Evolutionary conservation across 768 basidiomycete species (phyloP), one percentile per base, ranked within the genome.

Genomic region (Rhizopogon vulgaris): DNA sequence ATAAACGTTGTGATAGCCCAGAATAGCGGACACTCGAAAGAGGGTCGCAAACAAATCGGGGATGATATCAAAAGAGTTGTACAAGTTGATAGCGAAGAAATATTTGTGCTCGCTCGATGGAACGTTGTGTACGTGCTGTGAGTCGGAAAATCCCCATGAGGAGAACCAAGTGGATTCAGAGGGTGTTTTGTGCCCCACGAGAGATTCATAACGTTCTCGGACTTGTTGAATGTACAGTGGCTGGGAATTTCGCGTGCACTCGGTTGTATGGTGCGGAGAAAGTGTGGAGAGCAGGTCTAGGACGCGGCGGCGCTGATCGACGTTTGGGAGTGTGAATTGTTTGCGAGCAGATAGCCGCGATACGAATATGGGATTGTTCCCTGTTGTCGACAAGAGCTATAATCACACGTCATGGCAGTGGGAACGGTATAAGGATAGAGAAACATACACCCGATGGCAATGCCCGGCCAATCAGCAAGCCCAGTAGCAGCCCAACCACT

Each of bases 31-130:
- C 37, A 94, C 85, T 52, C 94, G 84, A 77, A 99, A 99, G 60
- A 99, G 85, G 18, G 94, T 94, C 30, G 93, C 85, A 68, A 98
- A 97, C 34, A 98, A 79, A 71, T 99, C 96, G 15, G 96, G 94
- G 58, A 98, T 94, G 67, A 98, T 74, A 71, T 96, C 94, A 81
- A 98, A 99, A 11, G 94, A 97, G 76, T 99, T 99, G 78, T 97
- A 97, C 53, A 98, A 77, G 71, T 99, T 99, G 79, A 99, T 98
- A 54, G 93, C 95, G 70, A 99, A 96, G 72, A 92, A 98, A 69
- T 98, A 99, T 68, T 99, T 98, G 82, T 99, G 96, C 58, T 87
- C 80, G 62, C 75, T 77, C 10, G 77, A 65, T 25, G 75, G 67
- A 17, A 68, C 58, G 18, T 65, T 67, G 42, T 69, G 64, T 59